Conservation (phyloP, 108 stramenopile species). For the Cyclotella sp. region DNA sequence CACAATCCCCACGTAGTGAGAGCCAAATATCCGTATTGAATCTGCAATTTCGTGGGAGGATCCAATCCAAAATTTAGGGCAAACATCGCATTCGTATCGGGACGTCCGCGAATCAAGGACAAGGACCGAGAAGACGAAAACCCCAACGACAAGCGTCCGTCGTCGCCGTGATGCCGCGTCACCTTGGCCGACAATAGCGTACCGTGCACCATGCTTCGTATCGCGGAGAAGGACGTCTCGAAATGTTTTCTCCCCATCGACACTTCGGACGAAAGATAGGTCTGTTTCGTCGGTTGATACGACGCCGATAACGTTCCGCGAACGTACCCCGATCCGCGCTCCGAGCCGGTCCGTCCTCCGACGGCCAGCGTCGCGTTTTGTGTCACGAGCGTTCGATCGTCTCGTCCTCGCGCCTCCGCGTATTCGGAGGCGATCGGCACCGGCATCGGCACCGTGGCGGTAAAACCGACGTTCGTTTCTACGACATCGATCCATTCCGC, state of each 20-base stretch:
- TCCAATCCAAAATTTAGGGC: conserved; percentile 29
- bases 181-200: conserved; percentile 38
- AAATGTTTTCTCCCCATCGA: conserved; percentile 35
- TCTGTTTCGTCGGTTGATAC: conserved; percentile 43
- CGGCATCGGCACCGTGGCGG: conserved; percentile 24
- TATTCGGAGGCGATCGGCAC: neutral
- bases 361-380: conserved; percentile 42
- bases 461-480: conserved; percentile 25
- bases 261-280: conserved; percentile 37
- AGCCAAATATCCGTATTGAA: conserved; percentile 34
- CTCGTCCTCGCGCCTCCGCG: too few species aligned
- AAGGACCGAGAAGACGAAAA: conserved; percentile 32
- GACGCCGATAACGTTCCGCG: conserved; percentile 23
- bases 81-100: conserved; percentile 27
- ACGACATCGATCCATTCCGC: conserved; percentile 34
- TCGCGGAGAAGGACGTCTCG: conserved; percentile 36
- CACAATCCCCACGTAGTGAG: conserved; percentile 28
- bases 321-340: conserved; percentile 39
- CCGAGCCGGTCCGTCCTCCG: conserved; percentile 35
- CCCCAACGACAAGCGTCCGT: conserved; percentile 24
- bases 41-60: conserved; percentile 12
- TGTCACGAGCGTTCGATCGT: neutral
- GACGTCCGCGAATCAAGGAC: conserved; percentile 15
- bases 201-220: conserved; percentile 17
- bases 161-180: conserved; percentile 17